A percentile compares a stretch with the other conserved stretches of the same genome.
phyloP scores from a whole-genome alignment of 176 grass and related monocot species.

The Cenchrus fungigraminus region DNA sequence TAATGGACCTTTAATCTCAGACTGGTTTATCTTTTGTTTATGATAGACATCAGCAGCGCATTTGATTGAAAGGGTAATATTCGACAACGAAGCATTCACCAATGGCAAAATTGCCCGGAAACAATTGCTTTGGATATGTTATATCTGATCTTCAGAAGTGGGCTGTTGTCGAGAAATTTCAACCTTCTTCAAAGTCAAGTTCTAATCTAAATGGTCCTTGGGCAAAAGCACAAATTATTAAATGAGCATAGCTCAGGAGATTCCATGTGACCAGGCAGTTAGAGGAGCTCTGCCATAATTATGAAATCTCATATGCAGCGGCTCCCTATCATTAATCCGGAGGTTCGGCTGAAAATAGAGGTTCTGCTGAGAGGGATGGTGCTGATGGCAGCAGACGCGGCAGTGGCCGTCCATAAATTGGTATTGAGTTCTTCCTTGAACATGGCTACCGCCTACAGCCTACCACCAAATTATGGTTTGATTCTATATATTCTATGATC shows the following conservation, averaged over 20 bases:
- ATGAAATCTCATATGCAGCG: conserved; percentile 57
- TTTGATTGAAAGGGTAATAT: conserved; percentile 33
- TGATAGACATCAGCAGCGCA: conserved; percentile 17
- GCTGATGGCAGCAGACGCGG: too few species aligned
- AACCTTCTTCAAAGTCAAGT: conserved; percentile 42
- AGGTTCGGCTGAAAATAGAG: not conserved
- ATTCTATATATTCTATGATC: too few species aligned
- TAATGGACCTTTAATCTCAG: not conserved
- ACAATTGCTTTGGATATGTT: not conserved
- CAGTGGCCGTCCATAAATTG: too few species aligned
- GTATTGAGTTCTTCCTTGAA: too few species aligned
- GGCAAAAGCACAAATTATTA: conserved; percentile 23
- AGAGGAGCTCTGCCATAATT: conserved; percentile 34
- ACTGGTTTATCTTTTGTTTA: conserved; percentile 30
- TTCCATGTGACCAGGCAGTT: conserved; percentile 29
- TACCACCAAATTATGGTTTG: too few species aligned
- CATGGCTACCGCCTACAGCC: too few species aligned
- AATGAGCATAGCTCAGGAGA: conserved; percentile 26
- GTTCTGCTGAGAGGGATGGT: too few species aligned
- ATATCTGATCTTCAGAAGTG: conserved; percentile 55
- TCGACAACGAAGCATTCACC: conserved; percentile 38
- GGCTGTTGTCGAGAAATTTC: conserved; percentile 53
- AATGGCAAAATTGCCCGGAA: conserved; percentile 18
- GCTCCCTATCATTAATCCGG: conserved; percentile 27
- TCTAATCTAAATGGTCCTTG: not conserved